These are phyloP conservation scores for Pterocarpus macrocarpus DNA, from an alignment of 306 rosid genomes.

Conservation along the genomic window DNA sequence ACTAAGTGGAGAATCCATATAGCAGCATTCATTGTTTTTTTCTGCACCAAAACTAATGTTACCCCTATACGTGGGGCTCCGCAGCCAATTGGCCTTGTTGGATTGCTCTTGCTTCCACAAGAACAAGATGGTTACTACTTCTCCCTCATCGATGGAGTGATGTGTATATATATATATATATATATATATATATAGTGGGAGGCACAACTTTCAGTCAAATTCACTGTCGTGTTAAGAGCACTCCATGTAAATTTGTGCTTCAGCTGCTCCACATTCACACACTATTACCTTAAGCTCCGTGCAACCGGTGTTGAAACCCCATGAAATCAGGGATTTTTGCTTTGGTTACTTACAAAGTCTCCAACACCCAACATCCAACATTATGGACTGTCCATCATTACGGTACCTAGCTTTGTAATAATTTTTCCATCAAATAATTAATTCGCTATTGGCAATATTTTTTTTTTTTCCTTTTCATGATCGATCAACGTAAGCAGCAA, in stretches of 20 bases:
- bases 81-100: no score
- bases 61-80: no score
- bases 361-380: no score
- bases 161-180: background rate
- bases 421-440: no score
- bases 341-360: background rate
- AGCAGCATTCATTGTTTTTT: no score
- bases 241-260: background rate
- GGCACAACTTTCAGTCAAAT: slow-evolving; percentile 21
- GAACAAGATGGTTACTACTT: background rate
- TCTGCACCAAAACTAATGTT: no score
- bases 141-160: background rate
- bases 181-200: background rate
- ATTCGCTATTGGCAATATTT: no score
- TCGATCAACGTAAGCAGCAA: no score
- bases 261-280: background rate
- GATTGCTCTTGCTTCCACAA: no score
- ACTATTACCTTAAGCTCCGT: slow-evolving; percentile 25
- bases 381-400: background rate
- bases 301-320: background rate
- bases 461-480: no score
- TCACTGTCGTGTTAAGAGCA: slow-evolving; percentile 4
- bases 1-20: no score
- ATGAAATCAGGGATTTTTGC: slow-evolving; percentile 9
- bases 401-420: background rate